A percentile compares a stretch with the other conserved stretches of the same genome.
These are phyloP conservation scores for Trichoderma sp. DNA, from an alignment of 2,329 filamentous ascomycete species.

Conservation along the genomic window DNA sequence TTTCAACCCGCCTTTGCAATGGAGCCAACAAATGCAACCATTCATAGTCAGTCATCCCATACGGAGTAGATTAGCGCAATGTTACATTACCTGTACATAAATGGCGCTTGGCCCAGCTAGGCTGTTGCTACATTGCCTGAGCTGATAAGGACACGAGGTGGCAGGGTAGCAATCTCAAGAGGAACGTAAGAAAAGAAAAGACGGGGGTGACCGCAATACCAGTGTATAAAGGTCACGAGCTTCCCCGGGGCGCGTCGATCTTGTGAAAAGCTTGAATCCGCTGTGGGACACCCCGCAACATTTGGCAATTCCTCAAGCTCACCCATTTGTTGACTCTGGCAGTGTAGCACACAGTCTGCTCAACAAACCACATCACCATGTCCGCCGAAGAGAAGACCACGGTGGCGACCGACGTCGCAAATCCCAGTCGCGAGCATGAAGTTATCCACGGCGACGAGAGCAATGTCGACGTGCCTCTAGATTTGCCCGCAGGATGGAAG, in stretches of 20 bases:
- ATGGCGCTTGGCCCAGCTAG: not conserved
- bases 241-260: not conserved
- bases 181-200: not conserved
- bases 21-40: not conserved
- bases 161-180: not conserved
- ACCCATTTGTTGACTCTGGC: not conserved
- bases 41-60: not conserved
- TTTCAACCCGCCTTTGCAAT: not conserved
- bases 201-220: not conserved
- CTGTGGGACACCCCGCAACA: not conserved
- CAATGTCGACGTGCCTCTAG: constrained; percentile 19
- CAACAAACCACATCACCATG: constrained; percentile 23
- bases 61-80: not conserved
- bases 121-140: not conserved
- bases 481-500: constrained; percentile 58
- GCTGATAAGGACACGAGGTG: not conserved
- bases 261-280: not conserved
- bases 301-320: not conserved
- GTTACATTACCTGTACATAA: not conserved
- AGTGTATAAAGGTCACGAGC: not conserved
- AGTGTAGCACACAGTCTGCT: not conserved
- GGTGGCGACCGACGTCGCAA: not conserved
- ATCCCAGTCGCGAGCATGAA: not conserved
- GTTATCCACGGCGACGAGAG: constrained; percentile 12
- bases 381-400: constrained; percentile 28